Base-by-base conservation (phyloP, 192 early-diverging fungal species). In the Entomortierella lignicola region DNA sequence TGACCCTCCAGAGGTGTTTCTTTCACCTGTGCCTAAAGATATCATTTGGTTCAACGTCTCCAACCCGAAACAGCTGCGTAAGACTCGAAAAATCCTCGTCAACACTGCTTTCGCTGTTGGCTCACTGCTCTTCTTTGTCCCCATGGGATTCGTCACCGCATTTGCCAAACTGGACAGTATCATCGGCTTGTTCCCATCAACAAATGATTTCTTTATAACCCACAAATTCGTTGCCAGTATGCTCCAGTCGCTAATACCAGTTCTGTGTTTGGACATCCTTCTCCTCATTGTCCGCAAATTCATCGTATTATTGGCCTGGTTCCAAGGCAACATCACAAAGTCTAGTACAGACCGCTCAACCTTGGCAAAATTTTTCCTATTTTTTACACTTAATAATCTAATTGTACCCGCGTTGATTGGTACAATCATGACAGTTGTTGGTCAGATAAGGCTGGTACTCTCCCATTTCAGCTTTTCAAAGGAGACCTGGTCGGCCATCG, bases 11-110 rank as follows among this genome's bases (percentile, higher is more conserved):
- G 60, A 59, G 8, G 44, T 87, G 8, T 63, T 82, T 48, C 72
- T 91, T 44, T 87, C 93, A 17, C 93, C 92, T n/a, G 84, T 85
- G 25, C 92, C 93, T 51, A 90, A 90, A 48, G 92, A 94, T 63
- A 86, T 94, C 32, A 89, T 94, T 63, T 94, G 93, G 93, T 84
- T 69, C 54, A 94, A 94, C 63, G 84, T 88, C 37, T 73, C 88
- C 51, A 77, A 89, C 72, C 82, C 86, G 23, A 85, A 85, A 43
- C 62, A 81, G 41, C 68, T 84, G 26, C 83, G 87, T 56, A 69
- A 84, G 55, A 60, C 81, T 4, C 85, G 81, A 41, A 74, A 57
- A 42, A 18, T 88, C 10, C 41, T 83, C 55, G 81, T 81, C 41
- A 77, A 83, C 4, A 54, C 85, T 12, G 34, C 92, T 0, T 93